phyloP scores from a whole-genome alignment of 495 filamentous ascomycete genomes.

The Hypomontagnella monticulosa region DNA sequence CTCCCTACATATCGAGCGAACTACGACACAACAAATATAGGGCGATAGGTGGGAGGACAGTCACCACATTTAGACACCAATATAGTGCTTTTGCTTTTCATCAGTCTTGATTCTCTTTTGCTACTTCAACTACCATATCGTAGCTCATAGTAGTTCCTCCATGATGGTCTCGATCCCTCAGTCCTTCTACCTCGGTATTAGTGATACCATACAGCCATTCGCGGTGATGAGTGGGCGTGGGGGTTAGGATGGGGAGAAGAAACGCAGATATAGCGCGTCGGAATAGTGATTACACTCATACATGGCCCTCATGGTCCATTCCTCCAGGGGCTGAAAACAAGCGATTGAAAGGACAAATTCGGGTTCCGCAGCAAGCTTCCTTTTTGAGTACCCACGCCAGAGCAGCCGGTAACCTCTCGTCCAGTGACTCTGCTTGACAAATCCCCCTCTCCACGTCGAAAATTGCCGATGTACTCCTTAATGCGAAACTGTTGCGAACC shows the following conservation, averaged over 20 bases:
- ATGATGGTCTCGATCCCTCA: not conserved
- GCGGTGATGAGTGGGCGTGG: too few relatives aligned
- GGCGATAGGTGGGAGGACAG: not conserved
- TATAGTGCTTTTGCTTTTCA: conserved; percentile 13
- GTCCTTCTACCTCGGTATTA: not conserved
- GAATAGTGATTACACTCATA: conserved; percentile 33
- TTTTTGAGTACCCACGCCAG: conserved; percentile 15
- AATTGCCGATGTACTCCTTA: conserved; percentile 27
- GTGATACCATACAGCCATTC: not conserved
- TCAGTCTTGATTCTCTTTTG: conserved; percentile 36
- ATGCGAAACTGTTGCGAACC: conserved; percentile 35
- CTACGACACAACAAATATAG: not conserved
- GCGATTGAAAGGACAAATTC: conserved; percentile 25
- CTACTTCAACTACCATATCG: conserved; percentile 6
- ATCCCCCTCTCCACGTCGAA: conserved; percentile 16
- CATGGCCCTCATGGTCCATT: conserved; percentile 5
- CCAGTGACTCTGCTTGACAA: conserved; percentile 7
- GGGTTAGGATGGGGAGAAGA: too few relatives aligned
- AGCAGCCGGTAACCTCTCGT: conserved; percentile 5
- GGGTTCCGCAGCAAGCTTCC: conserved; percentile 3
- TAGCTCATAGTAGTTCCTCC: conserved; percentile 10
- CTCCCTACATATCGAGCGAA: not conserved
- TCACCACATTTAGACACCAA: not conserved
- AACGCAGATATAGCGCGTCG: not conserved
- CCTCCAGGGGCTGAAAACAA: conserved; percentile 16